phyloP scores from a whole-genome alignment of 345 rosid genomes.

The Alliaria petiolata region DNA sequence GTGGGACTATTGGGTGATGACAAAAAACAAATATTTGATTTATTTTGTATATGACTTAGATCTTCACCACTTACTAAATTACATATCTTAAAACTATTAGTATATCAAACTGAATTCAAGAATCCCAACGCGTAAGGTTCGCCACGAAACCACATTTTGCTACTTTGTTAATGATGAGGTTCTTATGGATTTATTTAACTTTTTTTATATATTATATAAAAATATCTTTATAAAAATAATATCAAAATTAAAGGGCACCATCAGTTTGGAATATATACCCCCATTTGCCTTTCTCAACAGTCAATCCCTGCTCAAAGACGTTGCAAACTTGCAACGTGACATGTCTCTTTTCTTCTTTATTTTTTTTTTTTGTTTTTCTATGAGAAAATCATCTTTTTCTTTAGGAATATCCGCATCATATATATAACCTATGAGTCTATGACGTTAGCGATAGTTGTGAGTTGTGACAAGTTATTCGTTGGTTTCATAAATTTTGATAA shows the following conservation, averaged over 20 bases:
- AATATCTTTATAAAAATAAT: not conserved
- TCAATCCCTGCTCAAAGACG: constrained; percentile 32
- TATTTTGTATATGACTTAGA: constrained; percentile 4
- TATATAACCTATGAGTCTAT: constrained; percentile 22
- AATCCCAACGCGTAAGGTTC: constrained; percentile 59
- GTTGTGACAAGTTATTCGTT: constrained; percentile 5
- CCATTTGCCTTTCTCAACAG: constrained; percentile 28
- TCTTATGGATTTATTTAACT: constrained; percentile 36
- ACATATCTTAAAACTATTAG: not conserved
- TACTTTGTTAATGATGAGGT: constrained; percentile 56
- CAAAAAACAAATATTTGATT: not conserved
- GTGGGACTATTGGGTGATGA: constrained; percentile 7
- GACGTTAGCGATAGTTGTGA: constrained; percentile 28
- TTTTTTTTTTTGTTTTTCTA: no score
- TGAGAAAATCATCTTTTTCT: not conserved
- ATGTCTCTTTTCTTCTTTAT: constrained; percentile 14
- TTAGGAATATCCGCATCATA: constrained; percentile 31
- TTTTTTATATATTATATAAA: not conserved
- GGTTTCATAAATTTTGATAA: constrained; percentile 1
- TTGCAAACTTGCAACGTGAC: constrained; percentile 48
- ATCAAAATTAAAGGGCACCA: constrained; percentile 47
- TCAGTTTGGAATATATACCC: constrained; percentile 57
- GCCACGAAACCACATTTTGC: constrained; percentile 69
- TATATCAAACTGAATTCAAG: constrained; percentile 28
- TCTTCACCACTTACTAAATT: constrained; percentile 2